phyloP scores from a whole-genome alignment of 768 basidiomycete species.

The Exsudoporus frostii region DNA sequence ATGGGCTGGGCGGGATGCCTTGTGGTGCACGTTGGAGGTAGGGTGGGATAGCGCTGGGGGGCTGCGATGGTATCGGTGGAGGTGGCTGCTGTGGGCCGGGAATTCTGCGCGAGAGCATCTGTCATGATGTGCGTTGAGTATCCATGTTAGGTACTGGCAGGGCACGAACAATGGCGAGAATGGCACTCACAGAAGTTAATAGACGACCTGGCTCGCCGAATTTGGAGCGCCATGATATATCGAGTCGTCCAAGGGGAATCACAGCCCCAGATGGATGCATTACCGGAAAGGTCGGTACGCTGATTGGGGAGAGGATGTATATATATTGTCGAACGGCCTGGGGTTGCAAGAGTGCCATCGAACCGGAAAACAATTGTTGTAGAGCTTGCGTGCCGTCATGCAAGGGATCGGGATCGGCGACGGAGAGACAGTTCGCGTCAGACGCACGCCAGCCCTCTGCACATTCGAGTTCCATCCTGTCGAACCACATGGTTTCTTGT shows the following conservation, averaged over 20 bases:
- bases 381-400: conserved; percentile 18
- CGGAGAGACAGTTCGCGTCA: conserved; percentile 47
- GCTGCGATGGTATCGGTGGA: conserved; percentile 34
- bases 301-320: conserved; percentile 67
- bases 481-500: conserved; percentile 71
- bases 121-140: neutral
- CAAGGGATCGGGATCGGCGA: neutral
- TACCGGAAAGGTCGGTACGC: conserved; percentile 42
- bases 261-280: conserved; percentile 62
- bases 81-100: conserved; percentile 44
- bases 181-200: conserved; percentile 63
- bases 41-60: conserved; percentile 70
- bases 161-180: neutral
- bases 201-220: conserved; percentile 86
- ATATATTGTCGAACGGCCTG: conserved; percentile 86
- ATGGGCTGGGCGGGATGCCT: conserved; percentile 36
- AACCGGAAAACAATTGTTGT: conserved; percentile 52
- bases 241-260: conserved; percentile 80
- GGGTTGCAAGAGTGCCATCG: conserved; percentile 73
- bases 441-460: conserved; percentile 61
- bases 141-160: neutral
- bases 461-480: conserved; percentile 76
- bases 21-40: conserved; percentile 63
- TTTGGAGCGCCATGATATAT: conserved; percentile 84
- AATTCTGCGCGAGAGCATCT: conserved; percentile 79